Evolutionary conservation across 2,329 filamentous ascomycete species (phyloP), one percentile per base, ranked within the genome.

Genomic region (Neonectria sp.): DNA sequence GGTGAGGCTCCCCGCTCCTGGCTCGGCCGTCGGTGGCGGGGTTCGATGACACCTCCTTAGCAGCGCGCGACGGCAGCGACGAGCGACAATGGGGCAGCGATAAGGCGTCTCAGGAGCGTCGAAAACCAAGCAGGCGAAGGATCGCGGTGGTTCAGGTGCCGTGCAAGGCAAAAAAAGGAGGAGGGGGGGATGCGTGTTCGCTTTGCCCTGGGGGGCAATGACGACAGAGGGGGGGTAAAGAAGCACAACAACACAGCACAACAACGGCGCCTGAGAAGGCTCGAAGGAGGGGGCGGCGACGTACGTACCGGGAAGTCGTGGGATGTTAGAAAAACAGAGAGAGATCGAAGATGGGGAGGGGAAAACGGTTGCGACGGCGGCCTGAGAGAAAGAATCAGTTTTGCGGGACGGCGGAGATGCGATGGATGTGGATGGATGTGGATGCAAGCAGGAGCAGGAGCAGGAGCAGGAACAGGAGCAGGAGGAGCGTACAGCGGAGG

Each of bases 201-300:
- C 61, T 68, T 70, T 63, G 66, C 65, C 67, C 57, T 68, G 67
- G 74, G 71, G 73, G 76, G 75, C 75, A 79, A 82, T 82, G 81
- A 82, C 80, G 81, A 82, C 78, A 81, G 80, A 78, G 78, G 76
- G 74, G 73, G 73, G 73, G 75, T 70, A 74, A 73, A 74, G 76
- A 75, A 77, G 68, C 71, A 70, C 68, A 75, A 75, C 66, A 74
- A 67, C 64, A 68, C 65, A 73, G 46, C 67, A 62, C 57, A 55
- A 67, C 62, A 67, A 25, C 63, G 53, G 53, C 40, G 40, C 40
- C 37, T 45, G 40, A 24, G 51, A 17, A 31, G 46, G 46, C 58
- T 65, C 33, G 65, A 40, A 57, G 48, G 24, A 3, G 62, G 52
- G 48, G 62, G 46, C 55, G 27, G 45, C 57, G 25, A 68, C 64